Percentiles rank a stretch among this genome's conserved stretches.
Evolutionary conservation across 2,329 filamentous ascomycete species (phyloP).

Genomic region (Arachnomyces sp.): DNA sequence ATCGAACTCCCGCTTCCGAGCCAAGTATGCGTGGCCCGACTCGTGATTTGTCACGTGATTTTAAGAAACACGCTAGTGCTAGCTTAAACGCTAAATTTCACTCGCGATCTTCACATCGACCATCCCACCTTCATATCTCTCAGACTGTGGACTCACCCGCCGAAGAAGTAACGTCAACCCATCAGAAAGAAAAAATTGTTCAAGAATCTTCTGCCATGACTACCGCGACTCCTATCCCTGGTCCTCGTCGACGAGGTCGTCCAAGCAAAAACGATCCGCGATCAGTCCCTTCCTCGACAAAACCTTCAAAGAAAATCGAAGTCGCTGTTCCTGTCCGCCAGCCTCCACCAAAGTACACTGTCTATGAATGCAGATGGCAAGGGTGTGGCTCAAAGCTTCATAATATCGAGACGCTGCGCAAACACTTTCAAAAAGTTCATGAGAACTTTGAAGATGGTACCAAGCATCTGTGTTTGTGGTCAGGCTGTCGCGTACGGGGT

Average conservation of each 20-base stretch:
- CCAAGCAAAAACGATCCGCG: slow-evolving; percentile 23
- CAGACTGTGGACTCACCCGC: not conserved
- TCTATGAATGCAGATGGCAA: slow-evolving; percentile 54
- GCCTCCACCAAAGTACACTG: slow-evolving; percentile 21
- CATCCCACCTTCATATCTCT: slow-evolving; percentile 5
- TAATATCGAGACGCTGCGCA: slow-evolving; percentile 52
- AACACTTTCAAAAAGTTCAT: slow-evolving; percentile 53
- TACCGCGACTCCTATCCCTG: slow-evolving; percentile 2
- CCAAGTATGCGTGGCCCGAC: too few species aligned
- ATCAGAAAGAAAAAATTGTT: not conserved
- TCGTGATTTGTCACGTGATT: too few species aligned
- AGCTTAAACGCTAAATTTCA: not conserved
- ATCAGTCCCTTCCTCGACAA: slow-evolving; percentile 3
- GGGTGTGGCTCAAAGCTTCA: slow-evolving; percentile 52
- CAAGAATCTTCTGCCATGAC: not conserved
- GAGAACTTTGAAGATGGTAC: slow-evolving; percentile 20
- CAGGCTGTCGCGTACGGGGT: slow-evolving; percentile 18
- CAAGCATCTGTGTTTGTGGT: slow-evolving; percentile 24
- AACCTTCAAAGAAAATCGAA: slow-evolving; percentile 13
- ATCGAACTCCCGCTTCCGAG: too few species aligned
- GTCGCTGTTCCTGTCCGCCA: slow-evolving; percentile 14
- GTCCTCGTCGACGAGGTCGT: slow-evolving; percentile 18
- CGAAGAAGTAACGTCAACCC: not conserved
- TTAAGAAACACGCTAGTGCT: not conserved
- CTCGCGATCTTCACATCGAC: not conserved